Conservation (phyloP, 495 filamentous ascomycete species). For the Podospora didyma region DNA sequence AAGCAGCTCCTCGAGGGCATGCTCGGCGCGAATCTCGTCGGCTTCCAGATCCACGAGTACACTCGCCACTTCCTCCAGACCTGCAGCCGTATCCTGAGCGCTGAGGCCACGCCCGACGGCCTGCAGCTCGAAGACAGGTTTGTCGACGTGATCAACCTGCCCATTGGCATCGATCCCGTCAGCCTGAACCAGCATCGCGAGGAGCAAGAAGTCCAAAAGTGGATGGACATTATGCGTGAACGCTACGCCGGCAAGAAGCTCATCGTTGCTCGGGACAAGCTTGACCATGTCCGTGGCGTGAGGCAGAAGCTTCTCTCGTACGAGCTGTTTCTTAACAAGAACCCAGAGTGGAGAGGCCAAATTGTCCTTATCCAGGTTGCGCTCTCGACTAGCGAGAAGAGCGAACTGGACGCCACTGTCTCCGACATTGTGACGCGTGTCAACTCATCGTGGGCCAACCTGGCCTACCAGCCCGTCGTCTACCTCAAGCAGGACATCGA, state of each 20-base stretch:
- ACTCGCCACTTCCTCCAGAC: constrained; percentile 90
- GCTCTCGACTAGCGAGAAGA: constrained; percentile 79
- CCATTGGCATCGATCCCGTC: constrained; percentile 80
- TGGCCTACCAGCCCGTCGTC: constrained; percentile 87
- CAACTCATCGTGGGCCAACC: constrained; percentile 79
- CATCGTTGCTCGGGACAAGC: constrained; percentile 88
- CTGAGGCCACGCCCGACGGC: constrained; percentile 83
- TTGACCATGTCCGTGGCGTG: constrained; percentile 86
- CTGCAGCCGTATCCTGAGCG: constrained; percentile 78
- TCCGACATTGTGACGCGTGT: constrained; percentile 91
- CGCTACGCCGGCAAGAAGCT: constrained; percentile 80
- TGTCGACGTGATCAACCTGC: constrained; percentile 72
- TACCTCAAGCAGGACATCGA: constrained; percentile 92
- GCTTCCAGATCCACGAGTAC: constrained; percentile 91
- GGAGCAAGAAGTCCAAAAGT: constrained; percentile 66
- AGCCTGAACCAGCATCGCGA: constrained; percentile 68
- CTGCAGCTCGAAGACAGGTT: constrained; percentile 90
- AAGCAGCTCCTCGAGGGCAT: constrained; percentile 85
- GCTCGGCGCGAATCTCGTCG: constrained; percentile 83
- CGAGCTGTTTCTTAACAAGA: constrained; percentile 88
- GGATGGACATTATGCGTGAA: constrained; percentile 73
- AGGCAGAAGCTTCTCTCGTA: constrained; percentile 88
- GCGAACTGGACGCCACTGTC: constrained; percentile 79
- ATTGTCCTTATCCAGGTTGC: constrained; percentile 91
- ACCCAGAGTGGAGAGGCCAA: constrained; percentile 82